phyloP scores from a whole-genome alignment of 2,329 filamentous ascomycete species.

The Microdochium paspali region DNA sequence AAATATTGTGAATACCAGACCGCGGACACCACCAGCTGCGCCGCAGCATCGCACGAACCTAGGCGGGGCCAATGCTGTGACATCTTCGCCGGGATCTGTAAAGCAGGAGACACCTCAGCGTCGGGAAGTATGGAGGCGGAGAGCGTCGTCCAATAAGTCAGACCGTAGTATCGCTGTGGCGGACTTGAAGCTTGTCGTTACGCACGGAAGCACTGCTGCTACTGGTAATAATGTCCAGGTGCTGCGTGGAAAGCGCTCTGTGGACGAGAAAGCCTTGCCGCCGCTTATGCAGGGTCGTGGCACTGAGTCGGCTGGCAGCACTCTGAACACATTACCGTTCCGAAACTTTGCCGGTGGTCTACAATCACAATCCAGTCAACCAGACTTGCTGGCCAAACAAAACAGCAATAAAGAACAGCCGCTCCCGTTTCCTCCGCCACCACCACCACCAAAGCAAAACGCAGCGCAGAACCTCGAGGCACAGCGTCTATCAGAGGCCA shows the following conservation, averaged over 20 bases:
- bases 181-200: neutral
- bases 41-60: conserved; percentile 11
- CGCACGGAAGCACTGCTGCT: neutral
- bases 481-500: neutral
- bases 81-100: neutral
- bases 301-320: neutral
- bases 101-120: conserved; percentile 12
- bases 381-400: neutral
- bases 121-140: conserved; percentile 16
- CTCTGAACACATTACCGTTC: neutral
- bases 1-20: conserved; percentile 9
- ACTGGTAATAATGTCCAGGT: neutral
- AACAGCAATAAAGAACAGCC: neutral
- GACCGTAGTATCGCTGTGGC: neutral
- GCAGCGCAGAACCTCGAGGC: neutral
- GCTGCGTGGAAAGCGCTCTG: neutral
- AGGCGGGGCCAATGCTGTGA: neutral
- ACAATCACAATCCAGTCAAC: neutral
- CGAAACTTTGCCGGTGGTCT: neutral
- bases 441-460: neutral
- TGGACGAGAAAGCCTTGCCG: conserved; percentile 6
- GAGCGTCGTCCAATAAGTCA: neutral
- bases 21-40: neutral
- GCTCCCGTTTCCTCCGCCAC: no score
- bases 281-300: neutral